Evolutionary conservation across 805 yeast species (phyloP).

Genomic region (Spencermartinsiella europaea): DNA sequence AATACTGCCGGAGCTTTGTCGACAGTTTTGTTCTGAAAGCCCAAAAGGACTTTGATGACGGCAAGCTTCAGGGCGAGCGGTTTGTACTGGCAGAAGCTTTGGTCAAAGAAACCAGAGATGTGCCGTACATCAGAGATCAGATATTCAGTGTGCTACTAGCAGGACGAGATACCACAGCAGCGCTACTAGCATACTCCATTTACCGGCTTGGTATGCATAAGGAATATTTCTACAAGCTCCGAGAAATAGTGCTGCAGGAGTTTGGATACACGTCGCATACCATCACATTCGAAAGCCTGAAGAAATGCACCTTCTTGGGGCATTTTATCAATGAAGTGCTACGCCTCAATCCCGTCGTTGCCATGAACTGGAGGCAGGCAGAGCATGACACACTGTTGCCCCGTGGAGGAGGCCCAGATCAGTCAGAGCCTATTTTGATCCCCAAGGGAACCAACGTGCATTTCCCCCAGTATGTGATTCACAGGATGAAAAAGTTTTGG

Average conservation of each 20-base stretch:
- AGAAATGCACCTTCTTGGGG: conserved; percentile 43
- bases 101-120: conserved; percentile 46
- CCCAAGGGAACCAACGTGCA: conserved; percentile 40
- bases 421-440: conserved; percentile 35
- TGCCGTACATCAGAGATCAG: conserved; percentile 44
- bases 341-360: conserved; percentile 49
- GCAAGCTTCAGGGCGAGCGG: conserved; percentile 27
- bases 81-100: conserved; percentile 46
- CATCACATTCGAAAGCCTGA: conserved; percentile 43
- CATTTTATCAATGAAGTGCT: conserved; percentile 44
- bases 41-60: conserved; percentile 18
- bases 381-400: conserved; percentile 45
- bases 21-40: conserved; percentile 39
- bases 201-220: conserved; percentile 41
- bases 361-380: conserved; percentile 45
- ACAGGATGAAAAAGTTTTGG: conserved; percentile 37
- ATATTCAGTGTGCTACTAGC: conserved; percentile 47
- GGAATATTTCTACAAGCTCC: conserved; percentile 30
- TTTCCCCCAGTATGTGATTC: conserved; percentile 39
- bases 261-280: conserved; percentile 29
- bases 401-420: conserved; percentile 45
- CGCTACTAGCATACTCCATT: conserved; percentile 41
- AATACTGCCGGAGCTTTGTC: conserved; percentile 23
- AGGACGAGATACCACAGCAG: conserved; percentile 53
- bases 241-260: conserved; percentile 35